phyloP scores from a whole-genome alignment of 2,329 filamentous ascomycete species.

The Diaporthe humulicola region DNA sequence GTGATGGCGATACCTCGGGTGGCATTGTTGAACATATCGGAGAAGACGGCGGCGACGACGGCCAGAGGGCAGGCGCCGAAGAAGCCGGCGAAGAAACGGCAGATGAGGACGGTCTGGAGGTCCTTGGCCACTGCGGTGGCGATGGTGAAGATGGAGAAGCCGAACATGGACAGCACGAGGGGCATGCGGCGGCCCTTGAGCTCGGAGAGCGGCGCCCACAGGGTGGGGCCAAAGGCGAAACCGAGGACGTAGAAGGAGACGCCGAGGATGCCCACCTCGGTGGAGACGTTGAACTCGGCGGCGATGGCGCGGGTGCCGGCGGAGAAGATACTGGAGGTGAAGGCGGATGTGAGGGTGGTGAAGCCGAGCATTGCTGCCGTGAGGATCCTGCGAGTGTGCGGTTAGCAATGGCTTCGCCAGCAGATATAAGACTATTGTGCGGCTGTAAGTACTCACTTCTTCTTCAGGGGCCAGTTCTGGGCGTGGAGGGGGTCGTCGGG shows the following conservation, averaged over 20 bases:
- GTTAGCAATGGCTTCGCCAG: slow-evolving; percentile 34
- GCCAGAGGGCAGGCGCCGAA: slow-evolving; percentile 78
- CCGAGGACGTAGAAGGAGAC: slow-evolving; percentile 79
- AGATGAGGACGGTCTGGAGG: slow-evolving; percentile 77
- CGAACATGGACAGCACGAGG: slow-evolving; percentile 72
- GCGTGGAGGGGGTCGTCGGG: slow-evolving; percentile 86
- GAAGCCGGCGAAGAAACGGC: slow-evolving; percentile 81
- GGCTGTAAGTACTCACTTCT: slow-evolving; percentile 70
- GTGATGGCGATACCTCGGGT: slow-evolving; percentile 71
- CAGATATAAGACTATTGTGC: slow-evolving; percentile 31
- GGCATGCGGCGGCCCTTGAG: slow-evolving; percentile 76
- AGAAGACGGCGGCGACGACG: slow-evolving; percentile 78
- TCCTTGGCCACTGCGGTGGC: slow-evolving; percentile 75
- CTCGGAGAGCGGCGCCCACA: slow-evolving; percentile 82
- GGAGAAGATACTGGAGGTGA: slow-evolving; percentile 83
- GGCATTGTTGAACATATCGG: slow-evolving; percentile 78
- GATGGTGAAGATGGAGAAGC: slow-evolving; percentile 78
- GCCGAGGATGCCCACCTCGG: slow-evolving; percentile 74
- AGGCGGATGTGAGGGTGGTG: slow-evolving; percentile 79
- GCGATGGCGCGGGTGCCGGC: slow-evolving; percentile 72
- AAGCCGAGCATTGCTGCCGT: slow-evolving; percentile 79
- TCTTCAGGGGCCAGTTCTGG: slow-evolving; percentile 86
- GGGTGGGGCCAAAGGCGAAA: slow-evolving; percentile 78
- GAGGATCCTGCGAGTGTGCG: slow-evolving; percentile 60
- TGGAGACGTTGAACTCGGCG: slow-evolving; percentile 69